Evolutionary conservation across 1,284 basidiomycete genomes (phyloP).

Genomic region (Pyrrhoderma lamaoense): DNA sequence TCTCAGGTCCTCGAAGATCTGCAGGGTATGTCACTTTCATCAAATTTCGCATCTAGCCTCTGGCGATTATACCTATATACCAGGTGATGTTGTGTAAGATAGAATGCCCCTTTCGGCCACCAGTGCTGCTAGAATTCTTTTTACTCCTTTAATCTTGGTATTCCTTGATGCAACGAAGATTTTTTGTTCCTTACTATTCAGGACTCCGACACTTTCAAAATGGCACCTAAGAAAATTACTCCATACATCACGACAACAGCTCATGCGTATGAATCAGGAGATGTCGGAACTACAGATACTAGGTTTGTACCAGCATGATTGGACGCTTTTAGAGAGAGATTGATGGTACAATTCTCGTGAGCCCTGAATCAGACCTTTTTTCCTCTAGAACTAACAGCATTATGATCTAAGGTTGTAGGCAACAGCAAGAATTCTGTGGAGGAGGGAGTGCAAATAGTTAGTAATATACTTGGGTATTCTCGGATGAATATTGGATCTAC

Average conservation of each 20-base stretch:
- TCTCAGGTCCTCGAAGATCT: slow-evolving; percentile 15
- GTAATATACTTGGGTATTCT: slow-evolving; percentile 30
- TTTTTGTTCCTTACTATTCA: slow-evolving; percentile 31
- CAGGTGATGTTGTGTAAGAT: slow-evolving; percentile 18
- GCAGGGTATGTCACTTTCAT: slow-evolving; percentile 13
- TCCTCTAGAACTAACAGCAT: background rate
- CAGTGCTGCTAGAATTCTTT: no score
- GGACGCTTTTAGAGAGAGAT: slow-evolving; percentile 28
- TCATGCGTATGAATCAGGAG: slow-evolving; percentile 26
- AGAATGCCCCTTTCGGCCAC: no score
- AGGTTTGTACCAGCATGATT: slow-evolving; percentile 28
- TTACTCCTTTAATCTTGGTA: slow-evolving; percentile 9
- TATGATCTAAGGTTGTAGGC: slow-evolving; percentile 24
- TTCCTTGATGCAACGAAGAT: slow-evolving; percentile 25
- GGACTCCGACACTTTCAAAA: slow-evolving; percentile 25
- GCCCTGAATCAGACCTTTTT: background rate
- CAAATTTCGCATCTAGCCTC: background rate
- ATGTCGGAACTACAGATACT: slow-evolving; percentile 17
- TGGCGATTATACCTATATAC: background rate
- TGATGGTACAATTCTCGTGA: slow-evolving; percentile 30
- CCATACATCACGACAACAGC: slow-evolving; percentile 29
- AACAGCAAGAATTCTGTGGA: slow-evolving; percentile 23
- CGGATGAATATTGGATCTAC: slow-evolving; percentile 33
- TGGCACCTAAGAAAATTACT: slow-evolving; percentile 26
- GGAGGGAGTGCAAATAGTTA: slow-evolving; percentile 23